Base-by-base conservation (phyloP, 768 basidiomycete genomes). In the Termitomyces sp. region DNA sequence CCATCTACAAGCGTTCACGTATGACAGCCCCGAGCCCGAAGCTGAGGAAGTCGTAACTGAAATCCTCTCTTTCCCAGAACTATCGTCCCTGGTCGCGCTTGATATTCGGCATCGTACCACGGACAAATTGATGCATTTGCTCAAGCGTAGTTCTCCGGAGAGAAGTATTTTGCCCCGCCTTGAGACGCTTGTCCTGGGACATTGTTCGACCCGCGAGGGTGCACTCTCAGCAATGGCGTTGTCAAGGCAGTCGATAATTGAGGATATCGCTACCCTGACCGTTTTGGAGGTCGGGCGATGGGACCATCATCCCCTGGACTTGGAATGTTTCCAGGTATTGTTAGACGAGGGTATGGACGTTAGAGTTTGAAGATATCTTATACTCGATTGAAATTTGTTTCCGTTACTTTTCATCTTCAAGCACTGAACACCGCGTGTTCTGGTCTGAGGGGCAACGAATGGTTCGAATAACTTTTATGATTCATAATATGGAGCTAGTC, bases 71-170 rank as follows among this genome's bases (percentile, higher is more conserved):
- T 56, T 48, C 2, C 47, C 57, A 4, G 24, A 36, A 9, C 10
- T 62, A 41, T 42, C 55, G 12, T 59, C 51, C 10, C 37, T 62
- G 6, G 18, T 44, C 18, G 18, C 52, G 7, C 55, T 62, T 24
- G 47, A 51, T 22, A 36, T 62, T 16, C 18, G 22, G 3, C 55
- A 44, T 36, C 46, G 24, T 24, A 42, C 55, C 12, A 54, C 54
- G n/a, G 34, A 54, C 42, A 34, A 46, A 39, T n/a, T 57, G 7
- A 39, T 57, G 5, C 28, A 45, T 4, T 15, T 55, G 5, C 60
- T 61, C 16, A 51, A 53, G 39, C 52, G 33, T 13, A 31, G 15
- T 13, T 47, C 29, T 28, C 15, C 9, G 13, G 8, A 13, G 5
- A 8, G 4, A 12, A 22, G 22, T 16, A 36, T 49, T 7, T 34